Evolutionary conservation across 129 eudicot genomes (phyloP).

Genomic region (Tagetes erecta): DNA sequence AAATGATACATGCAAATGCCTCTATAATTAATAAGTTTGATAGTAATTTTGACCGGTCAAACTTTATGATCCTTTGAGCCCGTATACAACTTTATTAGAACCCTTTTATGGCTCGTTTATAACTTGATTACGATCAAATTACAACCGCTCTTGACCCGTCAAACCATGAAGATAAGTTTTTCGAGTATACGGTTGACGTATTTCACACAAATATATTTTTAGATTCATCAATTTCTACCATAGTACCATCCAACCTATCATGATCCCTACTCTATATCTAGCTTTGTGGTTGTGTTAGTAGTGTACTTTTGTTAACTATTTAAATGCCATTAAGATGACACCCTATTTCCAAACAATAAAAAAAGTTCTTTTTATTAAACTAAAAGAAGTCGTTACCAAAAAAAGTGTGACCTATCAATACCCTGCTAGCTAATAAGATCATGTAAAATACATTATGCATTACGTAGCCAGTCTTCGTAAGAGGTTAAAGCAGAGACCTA

Average conservation of each 20-base stretch:
- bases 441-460: too few species aligned
- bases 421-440: not conserved
- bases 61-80: not conserved
- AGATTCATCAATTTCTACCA: not conserved
- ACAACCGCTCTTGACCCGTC: not conserved
- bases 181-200: not conserved
- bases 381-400: not conserved
- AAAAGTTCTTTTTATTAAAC: not conserved
- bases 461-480: too few species aligned
- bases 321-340: slow-evolving; percentile 13
- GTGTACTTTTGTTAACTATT: not conserved
- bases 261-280: slow-evolving; percentile 11
- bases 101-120: not conserved
- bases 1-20: too few species aligned
- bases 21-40: too few species aligned
- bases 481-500: too few species aligned
- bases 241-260: not conserved
- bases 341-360: not conserved
- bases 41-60: not conserved
- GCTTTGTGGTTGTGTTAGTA: slow-evolving; percentile 5
- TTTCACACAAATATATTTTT: not conserved
- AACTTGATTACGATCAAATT: not conserved
- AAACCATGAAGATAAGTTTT: not conserved
- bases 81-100: too few species aligned
- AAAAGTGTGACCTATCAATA: not conserved